Evolutionary conservation across 495 filamentous ascomycete species (phyloP).

Genomic region (Lophiostoma macrostomum): DNA sequence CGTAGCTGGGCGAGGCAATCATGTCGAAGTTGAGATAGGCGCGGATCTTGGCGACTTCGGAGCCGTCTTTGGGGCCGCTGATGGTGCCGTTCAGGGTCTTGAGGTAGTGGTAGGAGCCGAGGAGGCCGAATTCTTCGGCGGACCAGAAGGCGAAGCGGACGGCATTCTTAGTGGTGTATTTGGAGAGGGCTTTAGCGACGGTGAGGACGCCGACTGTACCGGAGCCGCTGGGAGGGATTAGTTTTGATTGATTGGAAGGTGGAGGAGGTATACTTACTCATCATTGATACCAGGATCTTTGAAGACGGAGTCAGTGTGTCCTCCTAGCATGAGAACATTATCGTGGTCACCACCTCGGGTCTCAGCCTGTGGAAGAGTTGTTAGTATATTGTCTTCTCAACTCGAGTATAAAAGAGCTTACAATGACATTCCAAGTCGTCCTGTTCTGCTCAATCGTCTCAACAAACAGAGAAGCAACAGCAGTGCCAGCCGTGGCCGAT

Average conservation of each 20-base stretch:
- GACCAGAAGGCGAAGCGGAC: constrained; percentile 71
- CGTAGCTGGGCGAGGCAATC: constrained; percentile 72
- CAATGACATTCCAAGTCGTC: constrained; percentile 60
- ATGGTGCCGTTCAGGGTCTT: constrained; percentile 43
- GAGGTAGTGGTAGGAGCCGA: constrained; percentile 64
- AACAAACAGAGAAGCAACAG: constrained; percentile 34
- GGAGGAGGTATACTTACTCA: too few species aligned
- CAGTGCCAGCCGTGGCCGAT: constrained; percentile 39
- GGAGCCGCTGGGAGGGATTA: too few species aligned
- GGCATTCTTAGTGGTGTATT: constrained; percentile 60
- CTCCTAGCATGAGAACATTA: constrained; percentile 62
- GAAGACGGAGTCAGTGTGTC: constrained; percentile 66
- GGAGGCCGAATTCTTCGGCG: constrained; percentile 62
- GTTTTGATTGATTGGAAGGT: too few species aligned
- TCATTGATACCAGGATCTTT: constrained; percentile 66
- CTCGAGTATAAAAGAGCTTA: too few species aligned
- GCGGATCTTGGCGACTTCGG: constrained; percentile 56
- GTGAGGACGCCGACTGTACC: constrained; percentile 63
- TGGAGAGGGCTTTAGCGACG: constrained; percentile 57
- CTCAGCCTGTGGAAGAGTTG: constrained; percentile 59
- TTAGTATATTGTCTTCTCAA: too few species aligned
- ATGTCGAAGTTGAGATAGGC: constrained; percentile 79
- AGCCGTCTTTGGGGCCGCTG: too few species aligned
- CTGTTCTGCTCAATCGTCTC: constrained; percentile 39
- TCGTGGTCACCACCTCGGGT: constrained; percentile 62